A percentile compares a stretch with the other conserved stretches of the same genome.
phyloP scores from a whole-genome alignment of 2,329 filamentous ascomycete species.

The Stemphylium vesicarium region DNA sequence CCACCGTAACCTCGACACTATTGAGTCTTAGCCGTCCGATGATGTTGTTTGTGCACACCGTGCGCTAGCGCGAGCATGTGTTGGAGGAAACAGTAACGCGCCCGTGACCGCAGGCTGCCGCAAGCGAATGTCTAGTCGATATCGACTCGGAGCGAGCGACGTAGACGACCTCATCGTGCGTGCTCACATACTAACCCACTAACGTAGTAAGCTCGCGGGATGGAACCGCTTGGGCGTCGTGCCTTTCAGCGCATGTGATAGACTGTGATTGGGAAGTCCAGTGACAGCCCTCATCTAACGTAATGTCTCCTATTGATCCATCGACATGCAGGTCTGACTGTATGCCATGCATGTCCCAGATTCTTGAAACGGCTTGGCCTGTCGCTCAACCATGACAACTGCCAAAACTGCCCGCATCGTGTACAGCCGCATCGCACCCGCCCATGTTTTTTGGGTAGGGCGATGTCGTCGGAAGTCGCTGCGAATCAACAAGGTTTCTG shows the following conservation, averaged over 20 bases:
- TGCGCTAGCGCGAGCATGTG: slow-evolving; percentile 15
- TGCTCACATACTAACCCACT: not conserved
- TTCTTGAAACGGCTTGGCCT: slow-evolving; percentile 14
- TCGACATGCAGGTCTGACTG: slow-evolving; percentile 17
- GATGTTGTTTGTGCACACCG: slow-evolving; percentile 21
- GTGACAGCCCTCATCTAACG: slow-evolving; percentile 16
- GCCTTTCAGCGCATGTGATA: slow-evolving; percentile 7
- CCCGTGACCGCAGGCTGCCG: slow-evolving; percentile 2
- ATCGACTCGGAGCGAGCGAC: slow-evolving; percentile 8
- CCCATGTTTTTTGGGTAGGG: slow-evolving; percentile 8
- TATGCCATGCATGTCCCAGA: slow-evolving; percentile 10
- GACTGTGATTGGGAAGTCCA: slow-evolving; percentile 6
- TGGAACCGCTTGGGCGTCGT: slow-evolving; percentile 28
- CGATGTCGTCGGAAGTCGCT: not conserved
- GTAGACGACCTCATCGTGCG: slow-evolving; percentile 8
- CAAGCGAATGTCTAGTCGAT: slow-evolving; percentile 4
- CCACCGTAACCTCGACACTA: slow-evolving; percentile 5
- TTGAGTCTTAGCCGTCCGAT: slow-evolving; percentile 12
- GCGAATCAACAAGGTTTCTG: slow-evolving; percentile 1
- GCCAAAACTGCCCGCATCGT: slow-evolving; percentile 5
- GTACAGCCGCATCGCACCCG: slow-evolving; percentile 9
- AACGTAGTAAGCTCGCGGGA: slow-evolving; percentile 22
- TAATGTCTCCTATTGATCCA: slow-evolving; percentile 12
- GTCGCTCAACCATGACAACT: not conserved
- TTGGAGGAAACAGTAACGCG: slow-evolving; percentile 5